Base-by-base conservation (phyloP, 345 rosid genomes). In the Nephelium lappaceum region DNA sequence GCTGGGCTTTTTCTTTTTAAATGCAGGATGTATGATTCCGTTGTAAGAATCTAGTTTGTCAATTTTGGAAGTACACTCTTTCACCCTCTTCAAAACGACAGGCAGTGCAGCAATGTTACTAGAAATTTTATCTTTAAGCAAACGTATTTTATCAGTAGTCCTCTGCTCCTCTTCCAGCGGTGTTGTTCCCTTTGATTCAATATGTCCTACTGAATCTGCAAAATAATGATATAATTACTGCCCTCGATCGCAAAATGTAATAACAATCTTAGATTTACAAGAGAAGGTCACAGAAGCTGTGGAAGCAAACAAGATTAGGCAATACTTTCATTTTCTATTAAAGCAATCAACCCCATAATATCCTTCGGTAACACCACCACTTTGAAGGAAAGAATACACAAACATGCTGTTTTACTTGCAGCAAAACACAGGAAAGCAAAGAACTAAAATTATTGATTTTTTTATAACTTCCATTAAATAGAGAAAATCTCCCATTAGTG, bases 21-120 rank as follows among this genome's bases (percentile, higher is more conserved):
- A 88, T 68, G 85, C 87, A 1, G 91, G 94, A 84, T 88, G 91
- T 76, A 93, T 82, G 78, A 43, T 84, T 69, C 80, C 84, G 25
- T 78, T 79, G 62, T 68, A 60, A 18, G 92, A 85, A 80, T 84
- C 87, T 60, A 91, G 83, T 39, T 85, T 84, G 78, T 88, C 85
- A 4, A 92, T 88, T 74, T 77, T 83, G 55, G 86, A 85, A 23
- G 90, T 74, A 76, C 91, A 92, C 23, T 89, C 92, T 67, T 84
- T 84, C 88, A 91, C 49, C 80, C 93, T 87, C 85, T 90, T 88
- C 63, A 88, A 66, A 75, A 88, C 81, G 51, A 69, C 69, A 8
- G 93, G 95, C 83, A 88, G 38, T 15, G 88, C 80, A 0, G 89
- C 72, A 41, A 81, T 67, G 70, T 89, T 92, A 58, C 78, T 84